These are phyloP conservation scores for Dothidotthia symphoricarpi DNA, from an alignment of 2,329 filamentous ascomycete species.

Conservation along the genomic window DNA sequence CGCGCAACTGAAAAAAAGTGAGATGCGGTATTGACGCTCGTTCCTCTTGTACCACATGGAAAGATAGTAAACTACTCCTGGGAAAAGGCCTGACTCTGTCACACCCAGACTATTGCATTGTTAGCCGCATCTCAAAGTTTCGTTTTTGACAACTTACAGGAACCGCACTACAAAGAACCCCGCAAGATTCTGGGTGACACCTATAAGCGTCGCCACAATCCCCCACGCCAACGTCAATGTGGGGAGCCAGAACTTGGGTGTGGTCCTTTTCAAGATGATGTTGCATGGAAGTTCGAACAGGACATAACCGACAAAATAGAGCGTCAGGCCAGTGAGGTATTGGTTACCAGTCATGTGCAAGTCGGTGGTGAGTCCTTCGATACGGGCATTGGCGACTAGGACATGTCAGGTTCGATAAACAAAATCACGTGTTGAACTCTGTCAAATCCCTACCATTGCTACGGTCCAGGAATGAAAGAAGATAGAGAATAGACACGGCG, in stretches of 20 bases:
- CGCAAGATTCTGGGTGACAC: slow-evolving; percentile 47
- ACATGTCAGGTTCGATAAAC: slow-evolving; percentile 4
- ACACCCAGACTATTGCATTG: slow-evolving; percentile 28
- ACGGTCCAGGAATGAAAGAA: slow-evolving; percentile 41
- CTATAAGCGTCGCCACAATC: slow-evolving; percentile 52
- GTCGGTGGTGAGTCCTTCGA: slow-evolving; percentile 38
- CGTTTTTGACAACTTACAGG: slow-evolving; percentile 40
- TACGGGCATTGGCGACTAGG: slow-evolving; percentile 47
- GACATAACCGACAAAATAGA: slow-evolving; percentile 61
- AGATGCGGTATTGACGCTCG: slow-evolving; percentile 59
- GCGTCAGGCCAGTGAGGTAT: slow-evolving; percentile 63
- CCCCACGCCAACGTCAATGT: slow-evolving; percentile 54
- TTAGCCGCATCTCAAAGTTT: slow-evolving; percentile 1
- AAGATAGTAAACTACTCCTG: slow-evolving; percentile 54
- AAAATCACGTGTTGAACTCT: background rate
- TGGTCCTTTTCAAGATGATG: slow-evolving; percentile 56
- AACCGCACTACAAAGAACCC: slow-evolving; percentile 50
- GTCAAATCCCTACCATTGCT: slow-evolving; percentile 29
- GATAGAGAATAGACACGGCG: slow-evolving; percentile 45
- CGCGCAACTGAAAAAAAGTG: slow-evolving; percentile 60
- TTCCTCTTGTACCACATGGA: slow-evolving; percentile 63
- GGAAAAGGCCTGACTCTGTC: slow-evolving; percentile 40
- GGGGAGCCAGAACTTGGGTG: slow-evolving; percentile 47
- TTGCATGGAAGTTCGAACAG: slow-evolving; percentile 51
- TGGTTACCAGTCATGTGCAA: slow-evolving; percentile 45